Evolutionary conservation across 108 stramenopile genomes (phyloP).

Genomic region (Bacterosira constricta): DNA sequence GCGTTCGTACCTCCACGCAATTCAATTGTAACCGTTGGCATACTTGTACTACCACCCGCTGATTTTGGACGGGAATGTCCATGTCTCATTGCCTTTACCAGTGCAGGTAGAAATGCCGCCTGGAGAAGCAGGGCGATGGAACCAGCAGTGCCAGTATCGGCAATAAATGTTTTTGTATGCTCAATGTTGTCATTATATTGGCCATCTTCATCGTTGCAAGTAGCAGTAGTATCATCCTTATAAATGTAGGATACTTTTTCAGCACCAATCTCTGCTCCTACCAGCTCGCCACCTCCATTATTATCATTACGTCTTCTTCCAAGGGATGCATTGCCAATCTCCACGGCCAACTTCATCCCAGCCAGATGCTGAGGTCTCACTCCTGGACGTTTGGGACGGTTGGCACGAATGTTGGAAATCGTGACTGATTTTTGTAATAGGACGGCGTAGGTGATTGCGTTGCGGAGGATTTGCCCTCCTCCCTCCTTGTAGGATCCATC

Average conservation of each 20-base stretch:
- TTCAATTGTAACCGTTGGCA: slow-evolving; percentile 23
- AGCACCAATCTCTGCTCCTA: slow-evolving; percentile 46
- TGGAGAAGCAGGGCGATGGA: slow-evolving; percentile 72
- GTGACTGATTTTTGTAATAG: slow-evolving; percentile 46
- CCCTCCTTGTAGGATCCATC: slow-evolving; percentile 77
- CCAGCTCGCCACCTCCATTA: slow-evolving; percentile 29
- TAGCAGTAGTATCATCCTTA: background rate
- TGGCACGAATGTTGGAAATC: slow-evolving; percentile 57
- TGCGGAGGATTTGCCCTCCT: slow-evolving; percentile 75
- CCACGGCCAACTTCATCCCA: slow-evolving; percentile 47
- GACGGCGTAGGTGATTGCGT: slow-evolving; percentile 58
- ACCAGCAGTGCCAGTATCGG: slow-evolving; percentile 69
- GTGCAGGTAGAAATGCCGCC: slow-evolving; percentile 57
- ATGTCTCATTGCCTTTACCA: slow-evolving; percentile 18
- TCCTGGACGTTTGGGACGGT: slow-evolving; percentile 52
- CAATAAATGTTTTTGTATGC: background rate
- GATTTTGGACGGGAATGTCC: too few relatives aligned
- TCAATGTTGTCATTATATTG: background rate
- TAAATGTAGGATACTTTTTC: slow-evolving; percentile 29
- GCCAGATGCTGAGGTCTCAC: slow-evolving; percentile 61
- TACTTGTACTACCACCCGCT: background rate
- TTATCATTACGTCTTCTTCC: background rate
- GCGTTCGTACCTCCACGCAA: slow-evolving; percentile 68
- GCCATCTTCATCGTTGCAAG: background rate
- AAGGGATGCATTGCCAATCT: slow-evolving; percentile 12